Conservation (phyloP, 768 basidiomycete genomes). For the Kwoniella newhampshirensis region DNA sequence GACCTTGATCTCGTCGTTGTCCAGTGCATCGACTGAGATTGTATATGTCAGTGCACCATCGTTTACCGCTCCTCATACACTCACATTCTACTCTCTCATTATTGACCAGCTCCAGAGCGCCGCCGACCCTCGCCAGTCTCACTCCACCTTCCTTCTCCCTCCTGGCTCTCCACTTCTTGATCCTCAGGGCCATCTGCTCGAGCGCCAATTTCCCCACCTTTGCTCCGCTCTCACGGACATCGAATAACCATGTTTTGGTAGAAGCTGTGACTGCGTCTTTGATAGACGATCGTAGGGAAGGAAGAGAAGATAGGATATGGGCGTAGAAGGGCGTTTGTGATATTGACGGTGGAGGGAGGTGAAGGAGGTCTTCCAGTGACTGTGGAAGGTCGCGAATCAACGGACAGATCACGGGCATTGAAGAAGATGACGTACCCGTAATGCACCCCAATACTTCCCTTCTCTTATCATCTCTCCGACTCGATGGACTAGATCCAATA, state of each 20-base stretch:
- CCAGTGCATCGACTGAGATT: constrained; percentile 77
- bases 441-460: constrained; percentile 93
- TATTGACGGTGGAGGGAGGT: constrained; percentile 80
- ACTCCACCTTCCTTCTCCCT: constrained; percentile 81
- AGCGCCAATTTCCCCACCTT: constrained; percentile 82
- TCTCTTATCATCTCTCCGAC: constrained; percentile 90
- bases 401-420: no score
- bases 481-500: constrained; percentile 87
- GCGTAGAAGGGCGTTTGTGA: constrained; percentile 92
- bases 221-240: constrained; percentile 83
- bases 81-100: constrained; percentile 93
- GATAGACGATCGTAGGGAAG: constrained; percentile 82
- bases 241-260: constrained; percentile 94
- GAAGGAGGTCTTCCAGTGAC: constrained; percentile 94
- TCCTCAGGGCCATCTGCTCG: constrained; percentile 82
- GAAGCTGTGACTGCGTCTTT: constrained; percentile 91
- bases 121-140: constrained; percentile 75
- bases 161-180: constrained; percentile 75
- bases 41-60: neutral
- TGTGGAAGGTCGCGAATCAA: no score
- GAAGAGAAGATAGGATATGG: constrained; percentile 84
- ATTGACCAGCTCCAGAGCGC: constrained; percentile 85
- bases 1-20: constrained; percentile 81
- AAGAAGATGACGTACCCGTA: constrained; percentile 66
- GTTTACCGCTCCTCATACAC: constrained; percentile 45